Evolutionary conservation across 139 green algal genomes (phyloP).

Genomic region (Chlamydomonas eustigma): DNA sequence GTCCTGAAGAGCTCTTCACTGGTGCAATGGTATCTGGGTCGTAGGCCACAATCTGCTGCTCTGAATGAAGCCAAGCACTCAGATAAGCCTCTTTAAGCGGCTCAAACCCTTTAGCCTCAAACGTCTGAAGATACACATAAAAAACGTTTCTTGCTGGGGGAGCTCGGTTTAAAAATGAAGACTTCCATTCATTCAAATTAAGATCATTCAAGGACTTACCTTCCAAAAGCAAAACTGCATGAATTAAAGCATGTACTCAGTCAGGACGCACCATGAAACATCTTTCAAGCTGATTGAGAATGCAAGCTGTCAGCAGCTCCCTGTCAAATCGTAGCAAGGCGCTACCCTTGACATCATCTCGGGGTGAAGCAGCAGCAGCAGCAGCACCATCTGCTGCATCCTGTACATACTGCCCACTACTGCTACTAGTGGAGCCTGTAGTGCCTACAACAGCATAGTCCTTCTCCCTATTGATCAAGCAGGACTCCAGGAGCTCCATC

Average conservation of each 20-base stretch:
- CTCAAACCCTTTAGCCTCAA: background rate
- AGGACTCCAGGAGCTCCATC: constrained; percentile 62
- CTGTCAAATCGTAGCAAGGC: background rate
- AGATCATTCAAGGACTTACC: too few relatives aligned
- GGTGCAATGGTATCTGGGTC: background rate
- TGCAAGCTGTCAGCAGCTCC: constrained; percentile 27
- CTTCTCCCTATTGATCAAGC: constrained; percentile 8
- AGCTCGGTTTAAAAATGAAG: constrained; percentile 11
- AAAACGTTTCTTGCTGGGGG: background rate
- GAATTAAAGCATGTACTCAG: background rate
- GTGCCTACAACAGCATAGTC: background rate
- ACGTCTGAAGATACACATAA: background rate
- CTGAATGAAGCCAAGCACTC: background rate
- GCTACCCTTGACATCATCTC: too few relatives aligned
- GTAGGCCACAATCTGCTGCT: background rate
- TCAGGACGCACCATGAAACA: constrained; percentile 22
- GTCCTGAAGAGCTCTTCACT: background rate
- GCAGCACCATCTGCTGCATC: background rate
- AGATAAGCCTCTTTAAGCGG: constrained; percentile 2
- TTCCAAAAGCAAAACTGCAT: background rate
- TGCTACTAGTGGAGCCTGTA: constrained; percentile 6
- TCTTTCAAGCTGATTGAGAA: constrained; percentile 32
- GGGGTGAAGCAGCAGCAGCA: too few relatives aligned
- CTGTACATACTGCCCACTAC: background rate
- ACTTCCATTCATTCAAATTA: background rate